Percentiles rank a stretch among this genome's conserved stretches.
Evolutionary conservation across 2,329 filamentous ascomycete genomes (phyloP).

Genomic region (Pseudogymnoascus pannorum): DNA sequence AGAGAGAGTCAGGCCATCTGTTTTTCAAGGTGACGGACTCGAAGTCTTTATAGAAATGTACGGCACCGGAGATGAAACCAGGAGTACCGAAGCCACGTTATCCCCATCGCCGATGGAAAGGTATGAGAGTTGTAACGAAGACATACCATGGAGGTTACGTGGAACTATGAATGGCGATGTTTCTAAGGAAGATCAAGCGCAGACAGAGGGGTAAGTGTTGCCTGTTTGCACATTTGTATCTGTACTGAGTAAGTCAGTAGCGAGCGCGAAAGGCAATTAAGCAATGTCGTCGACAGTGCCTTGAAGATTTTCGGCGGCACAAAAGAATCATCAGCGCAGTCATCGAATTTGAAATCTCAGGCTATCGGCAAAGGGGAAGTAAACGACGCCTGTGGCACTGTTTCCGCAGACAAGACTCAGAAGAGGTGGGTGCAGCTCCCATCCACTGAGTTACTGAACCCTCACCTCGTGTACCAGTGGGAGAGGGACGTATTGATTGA

Average conservation of each 20-base stretch:
- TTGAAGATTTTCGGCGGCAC: background rate
- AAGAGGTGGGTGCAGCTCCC: background rate
- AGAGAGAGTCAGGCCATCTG: background rate
- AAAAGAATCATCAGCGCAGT: background rate
- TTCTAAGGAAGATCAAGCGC: background rate
- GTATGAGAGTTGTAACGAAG: background rate
- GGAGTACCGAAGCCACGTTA: background rate
- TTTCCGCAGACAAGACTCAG: background rate
- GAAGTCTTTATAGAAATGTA: background rate
- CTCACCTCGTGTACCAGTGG: background rate
- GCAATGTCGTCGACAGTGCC: background rate
- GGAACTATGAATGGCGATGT: background rate
- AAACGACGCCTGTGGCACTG: background rate
- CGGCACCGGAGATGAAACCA: background rate
- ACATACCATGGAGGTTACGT: background rate
- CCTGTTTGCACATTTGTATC: background rate
- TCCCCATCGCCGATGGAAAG: background rate
- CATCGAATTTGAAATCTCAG: background rate
- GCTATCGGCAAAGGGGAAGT: background rate
- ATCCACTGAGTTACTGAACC: background rate
- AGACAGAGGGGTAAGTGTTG: background rate
- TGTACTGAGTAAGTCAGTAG: background rate
- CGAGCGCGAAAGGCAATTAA: background rate
- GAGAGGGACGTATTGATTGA: background rate
- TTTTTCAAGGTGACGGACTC: background rate